Evolutionary conservation across 306 rosid species (phyloP), one percentile per base, ranked within the genome.

Genomic region (Cajanus cajan): DNA sequence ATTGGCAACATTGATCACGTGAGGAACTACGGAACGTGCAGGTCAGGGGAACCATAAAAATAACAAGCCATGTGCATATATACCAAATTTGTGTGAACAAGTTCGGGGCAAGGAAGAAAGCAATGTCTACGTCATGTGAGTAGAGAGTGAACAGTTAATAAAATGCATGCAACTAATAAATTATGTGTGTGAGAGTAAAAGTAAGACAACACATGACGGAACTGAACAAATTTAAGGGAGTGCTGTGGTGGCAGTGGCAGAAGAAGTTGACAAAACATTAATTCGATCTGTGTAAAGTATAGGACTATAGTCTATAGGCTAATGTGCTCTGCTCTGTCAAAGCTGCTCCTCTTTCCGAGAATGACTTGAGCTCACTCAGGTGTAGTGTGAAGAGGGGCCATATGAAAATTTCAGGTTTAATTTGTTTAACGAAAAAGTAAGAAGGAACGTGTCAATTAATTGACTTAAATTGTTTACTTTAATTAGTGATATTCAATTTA

Each of bases 241-340:
- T 48, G 6, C 58, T 81, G 63, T 74, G 44, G 37, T 66, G 77
- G 80, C 80, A 52, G 81, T 82, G 81, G 21, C 59, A 68, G 21
- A 10, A 67, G 57, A 68, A 75, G 72, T 75, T 75, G 85, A 83
- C 80, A 74, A 74, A 22, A 61, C 78, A 79, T 57, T 33, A 5
- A 40, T 52, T 66, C 4, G 59, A 28, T 4, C 21, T 48, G 24
- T 80, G 55, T 54, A 28, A 33, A 15, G n/a, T n/a, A n/a, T n/a
- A n/a, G n/a, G n/a, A n/a, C n/a, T n/a, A n/a, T n/a, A n/a, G 22
- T 33, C 43, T 62, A 28, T 28, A 15, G 7, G 1, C 28, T 63
- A n/a, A n/a, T 12, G 6, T 54, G 52, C 61, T 57, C 36, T 16
- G 52, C 52, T 31, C 73, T 61, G 45, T 61, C 40, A 61, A 16